Base-by-base conservation (phyloP, 108 stramenopile genomes). In the Nitzschia sp. region DNA sequence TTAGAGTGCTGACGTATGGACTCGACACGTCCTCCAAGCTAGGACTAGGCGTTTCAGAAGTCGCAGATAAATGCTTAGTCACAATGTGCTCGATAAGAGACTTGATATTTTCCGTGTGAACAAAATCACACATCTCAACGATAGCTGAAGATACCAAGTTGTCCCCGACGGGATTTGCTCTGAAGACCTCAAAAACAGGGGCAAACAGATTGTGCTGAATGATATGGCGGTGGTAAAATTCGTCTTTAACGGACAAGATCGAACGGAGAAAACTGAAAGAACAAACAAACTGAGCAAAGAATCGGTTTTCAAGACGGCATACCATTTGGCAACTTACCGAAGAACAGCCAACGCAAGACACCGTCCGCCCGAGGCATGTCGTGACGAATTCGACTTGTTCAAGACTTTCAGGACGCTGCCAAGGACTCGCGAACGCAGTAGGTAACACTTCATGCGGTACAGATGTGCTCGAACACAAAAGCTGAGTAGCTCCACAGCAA, bases 191-290 rank as follows among this genome's bases (percentile, higher is more conserved):
- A 56, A 95, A 95, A 9, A 95, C 91, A 2, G 89, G 93, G n/a
- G 78, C 70, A 64, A 95, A 95, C 21, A 95, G 69, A 55, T 92
- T 77, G 57, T 92, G 82, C 64, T 95, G 90, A 48, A 92, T 81
- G 55, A 95, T 92, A 54, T 95, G 93, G 28, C 93, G 81, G 65
- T 92, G 85, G 57, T 95, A 95, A 47, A 88, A 90, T 58, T 95
- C 93, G 41, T 95, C 93, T 38, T 90, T 87, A 21, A 92, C 83
- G 21, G 91, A 92, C 33, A 95, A 68, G 26, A 95, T 76, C 11
- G 90, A 73, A 26, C 93, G 87, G 19, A 95, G 84, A 58, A 91
- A 82, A 17, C 88, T 82, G 32, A 6, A 53, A 53, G 6, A 26
- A 4, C 1, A 15, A 8, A 2, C 0, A 21, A n/a, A n/a, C n/a